phyloP scores from a whole-genome alignment of 495 filamentous ascomycete species.

The Tuber borchii region DNA sequence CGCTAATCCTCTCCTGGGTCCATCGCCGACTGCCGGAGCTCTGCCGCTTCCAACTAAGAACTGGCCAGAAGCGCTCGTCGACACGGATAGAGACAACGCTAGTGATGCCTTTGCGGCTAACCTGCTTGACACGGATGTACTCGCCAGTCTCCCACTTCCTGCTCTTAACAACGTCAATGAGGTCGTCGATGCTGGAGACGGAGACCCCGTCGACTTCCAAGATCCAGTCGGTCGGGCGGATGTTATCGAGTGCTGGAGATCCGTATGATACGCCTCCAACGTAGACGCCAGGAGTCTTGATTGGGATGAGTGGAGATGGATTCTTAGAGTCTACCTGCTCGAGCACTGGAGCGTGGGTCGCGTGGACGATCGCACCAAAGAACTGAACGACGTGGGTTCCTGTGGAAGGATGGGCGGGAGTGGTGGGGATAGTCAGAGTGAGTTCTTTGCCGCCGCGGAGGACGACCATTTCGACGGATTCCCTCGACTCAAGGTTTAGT shows the following conservation, averaged over 20 bases:
- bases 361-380: conserved; percentile 41
- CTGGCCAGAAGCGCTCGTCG: conserved; percentile 40
- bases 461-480: conserved; percentile 40
- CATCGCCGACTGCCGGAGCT: conserved; percentile 25
- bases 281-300: conserved; percentile 36
- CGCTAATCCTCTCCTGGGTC: conserved; percentile 34
- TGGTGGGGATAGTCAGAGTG: conserved; percentile 37
- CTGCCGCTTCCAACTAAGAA: conserved; percentile 35
- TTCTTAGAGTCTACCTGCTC: conserved; percentile 37
- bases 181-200: conserved; percentile 32
- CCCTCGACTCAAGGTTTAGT: conserved; percentile 36
- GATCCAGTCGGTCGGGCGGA: conserved; percentile 42
- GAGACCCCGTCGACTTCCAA: conserved; percentile 38
- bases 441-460: conserved; percentile 39
- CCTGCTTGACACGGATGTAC: conserved; percentile 39
- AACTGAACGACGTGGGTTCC: conserved; percentile 40
- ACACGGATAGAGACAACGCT: conserved; percentile 38
- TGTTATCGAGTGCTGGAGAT: conserved; percentile 41
- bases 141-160: conserved; percentile 41
- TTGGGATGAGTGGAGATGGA: conserved; percentile 32
- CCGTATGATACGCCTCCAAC: conserved; percentile 43
- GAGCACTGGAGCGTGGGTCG: conserved; percentile 39
- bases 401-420: conserved; percentile 32
- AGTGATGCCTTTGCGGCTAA: conserved; percentile 41
- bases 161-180: conserved; percentile 30